Evolutionary conservation across 176 grass and related monocot species (phyloP).

Genomic region (Cymbopogon citratus): DNA sequence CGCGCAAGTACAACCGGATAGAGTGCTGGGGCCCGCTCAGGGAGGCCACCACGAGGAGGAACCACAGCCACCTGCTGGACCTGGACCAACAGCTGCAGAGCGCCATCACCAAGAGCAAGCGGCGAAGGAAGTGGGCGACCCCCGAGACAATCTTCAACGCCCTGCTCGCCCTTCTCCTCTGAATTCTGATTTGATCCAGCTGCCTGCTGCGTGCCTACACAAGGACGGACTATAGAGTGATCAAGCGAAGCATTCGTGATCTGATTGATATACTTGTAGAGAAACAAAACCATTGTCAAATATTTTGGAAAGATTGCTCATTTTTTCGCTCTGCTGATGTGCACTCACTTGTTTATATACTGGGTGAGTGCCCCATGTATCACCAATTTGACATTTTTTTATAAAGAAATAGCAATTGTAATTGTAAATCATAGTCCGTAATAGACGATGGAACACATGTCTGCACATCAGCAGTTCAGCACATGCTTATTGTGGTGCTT

Average conservation of each 20-base stretch:
- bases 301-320: too few relatives aligned
- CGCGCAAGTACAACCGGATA: slow-evolving; percentile 71
- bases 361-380: too few relatives aligned
- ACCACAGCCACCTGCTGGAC: slow-evolving; percentile 14
- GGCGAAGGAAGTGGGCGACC: slow-evolving; percentile 31
- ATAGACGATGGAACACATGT: too few relatives aligned
- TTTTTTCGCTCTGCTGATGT: too few relatives aligned
- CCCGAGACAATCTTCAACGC: slow-evolving; percentile 65
- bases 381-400: too few relatives aligned
- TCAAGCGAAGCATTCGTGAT: not conserved
- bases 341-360: too few relatives aligned
- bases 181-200: slow-evolving; percentile 7
- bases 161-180: slow-evolving; percentile 68
- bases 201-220: not conserved
- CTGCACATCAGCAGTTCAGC: too few relatives aligned
- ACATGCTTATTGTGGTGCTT: not conserved
- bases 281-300: too few relatives aligned
- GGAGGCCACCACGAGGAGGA: slow-evolving; percentile 40
- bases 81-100: slow-evolving; percentile 19
- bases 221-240: not conserved
- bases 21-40: slow-evolving; percentile 87
- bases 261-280: too few relatives aligned
- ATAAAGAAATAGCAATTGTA: too few relatives aligned
- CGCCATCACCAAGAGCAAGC: slow-evolving; percentile 22
- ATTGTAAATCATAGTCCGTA: too few relatives aligned